A percentile compares a stretch with the other conserved stretches of the same genome.
phyloP scores from a whole-genome alignment of 495 filamentous ascomycete genomes.

The Margaritispora aquatica region DNA sequence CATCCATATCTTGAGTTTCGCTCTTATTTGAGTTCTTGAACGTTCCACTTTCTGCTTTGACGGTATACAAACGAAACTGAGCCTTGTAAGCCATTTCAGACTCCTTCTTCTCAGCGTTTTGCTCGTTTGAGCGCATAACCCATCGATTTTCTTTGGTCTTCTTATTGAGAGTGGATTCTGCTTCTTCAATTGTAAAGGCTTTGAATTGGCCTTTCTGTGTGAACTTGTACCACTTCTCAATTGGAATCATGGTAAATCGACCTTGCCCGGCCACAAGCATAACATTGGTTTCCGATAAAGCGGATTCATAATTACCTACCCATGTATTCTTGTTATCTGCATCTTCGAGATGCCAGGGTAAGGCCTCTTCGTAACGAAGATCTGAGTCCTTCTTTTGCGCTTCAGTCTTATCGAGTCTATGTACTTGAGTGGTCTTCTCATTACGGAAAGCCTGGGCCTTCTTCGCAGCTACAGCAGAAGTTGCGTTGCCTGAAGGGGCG shows the following conservation, averaged over 20 bases:
- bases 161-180: constrained; percentile 71
- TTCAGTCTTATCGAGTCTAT: constrained; percentile 51
- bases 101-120: constrained; percentile 40
- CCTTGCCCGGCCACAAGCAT: constrained; percentile 62
- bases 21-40: constrained; percentile 41
- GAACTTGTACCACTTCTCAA: constrained; percentile 96
- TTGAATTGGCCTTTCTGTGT: constrained; percentile 77
- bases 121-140: constrained; percentile 63
- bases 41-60: constrained; percentile 47
- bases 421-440: constrained; percentile 63
- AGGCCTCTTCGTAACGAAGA: constrained; percentile 86
- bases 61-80: constrained; percentile 35
- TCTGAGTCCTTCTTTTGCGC: constrained; percentile 72
- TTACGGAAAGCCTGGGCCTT: constrained; percentile 61
- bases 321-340: constrained; percentile 90
- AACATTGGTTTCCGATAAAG: constrained; percentile 68
- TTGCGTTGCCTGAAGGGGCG: constrained; percentile 56
- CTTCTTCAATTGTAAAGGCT: constrained; percentile 73
- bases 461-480: constrained; percentile 39
- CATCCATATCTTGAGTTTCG: constrained; percentile 50
- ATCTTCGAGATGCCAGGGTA: constrained; percentile 96
- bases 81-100: constrained; percentile 42
- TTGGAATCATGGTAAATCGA: constrained; percentile 77
- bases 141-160: constrained; percentile 67
- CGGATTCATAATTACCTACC: constrained; percentile 84